Percentiles rank a stretch among this genome's conserved stretches.
Evolutionary conservation across 192 early-diverging fungal species (phyloP).

Genomic region (Funneliformis mosseae): DNA sequence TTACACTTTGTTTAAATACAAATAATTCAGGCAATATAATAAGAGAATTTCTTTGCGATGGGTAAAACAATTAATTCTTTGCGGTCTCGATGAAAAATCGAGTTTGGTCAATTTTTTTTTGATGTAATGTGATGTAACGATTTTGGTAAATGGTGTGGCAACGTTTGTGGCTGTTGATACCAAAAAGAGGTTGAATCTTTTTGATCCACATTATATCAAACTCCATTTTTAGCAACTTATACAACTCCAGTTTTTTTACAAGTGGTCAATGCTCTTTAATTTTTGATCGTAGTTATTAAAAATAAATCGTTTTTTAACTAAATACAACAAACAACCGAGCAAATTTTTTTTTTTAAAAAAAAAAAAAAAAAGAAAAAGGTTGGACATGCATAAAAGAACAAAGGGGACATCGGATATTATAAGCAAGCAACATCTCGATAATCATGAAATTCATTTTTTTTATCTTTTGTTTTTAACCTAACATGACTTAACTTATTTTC

Average conservation of each 20-base stretch:
- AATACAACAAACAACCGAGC: not conserved
- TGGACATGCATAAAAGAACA: not conserved
- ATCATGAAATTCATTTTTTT: conserved; percentile 15
- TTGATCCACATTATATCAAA: not conserved
- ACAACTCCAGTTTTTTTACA: not conserved
- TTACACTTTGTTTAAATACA: not conserved
- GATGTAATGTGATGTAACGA: not conserved
- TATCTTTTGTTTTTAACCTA: not conserved
- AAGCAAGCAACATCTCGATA: not conserved
- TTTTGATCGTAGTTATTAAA: not conserved
- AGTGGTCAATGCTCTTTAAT: not conserved
- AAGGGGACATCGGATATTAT: not conserved
- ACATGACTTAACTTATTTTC: not conserved
- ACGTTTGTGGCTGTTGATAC: not conserved
- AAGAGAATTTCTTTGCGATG: not conserved
- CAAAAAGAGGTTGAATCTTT: not conserved
- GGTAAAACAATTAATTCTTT: not conserved
- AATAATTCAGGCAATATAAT: not conserved
- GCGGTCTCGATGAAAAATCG: not conserved
- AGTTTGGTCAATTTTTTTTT: not conserved
- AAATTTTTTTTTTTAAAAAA: not conserved
- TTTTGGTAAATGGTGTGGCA: not conserved
- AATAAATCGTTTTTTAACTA: not conserved
- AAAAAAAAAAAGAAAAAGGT: not conserved
- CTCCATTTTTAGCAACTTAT: not conserved